These are phyloP conservation scores for Boletales sp. DNA, from an alignment of 768 basidiomycete genomes.

Conservation along the genomic window DNA sequence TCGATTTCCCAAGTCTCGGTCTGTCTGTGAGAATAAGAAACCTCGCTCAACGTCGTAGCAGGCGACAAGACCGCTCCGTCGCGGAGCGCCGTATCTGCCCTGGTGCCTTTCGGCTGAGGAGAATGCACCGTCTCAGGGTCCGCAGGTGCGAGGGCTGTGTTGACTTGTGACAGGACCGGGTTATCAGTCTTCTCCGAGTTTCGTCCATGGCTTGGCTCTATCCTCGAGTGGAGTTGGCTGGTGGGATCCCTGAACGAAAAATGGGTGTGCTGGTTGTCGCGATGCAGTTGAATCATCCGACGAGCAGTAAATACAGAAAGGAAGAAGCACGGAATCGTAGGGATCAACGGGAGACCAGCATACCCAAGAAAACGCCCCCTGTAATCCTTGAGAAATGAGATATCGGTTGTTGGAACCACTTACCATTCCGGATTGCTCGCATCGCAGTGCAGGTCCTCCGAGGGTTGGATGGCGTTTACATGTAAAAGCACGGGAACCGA, in stretches of 20 bases:
- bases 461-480: conserved; percentile 42
- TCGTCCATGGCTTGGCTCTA: background rate
- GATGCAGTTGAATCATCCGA: conserved; percentile 19
- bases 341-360: conserved; percentile 51
- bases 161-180: conserved; percentile 16
- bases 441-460: conserved; percentile 58
- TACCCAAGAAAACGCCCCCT: conserved; percentile 68
- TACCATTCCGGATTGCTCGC: conserved; percentile 57
- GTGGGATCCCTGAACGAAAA: background rate
- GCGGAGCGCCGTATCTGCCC: background rate
- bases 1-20: conserved; percentile 6
- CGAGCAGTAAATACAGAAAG: conserved; percentile 34
- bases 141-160: conserved; percentile 14
- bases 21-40: background rate
- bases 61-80: background rate
- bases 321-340: conserved; percentile 50
- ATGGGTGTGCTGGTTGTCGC: conserved; percentile 12
- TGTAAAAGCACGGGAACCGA: conserved; percentile 43
- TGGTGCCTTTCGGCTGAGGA: background rate
- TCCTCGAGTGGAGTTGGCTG: background rate
- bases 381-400: conserved; percentile 1
- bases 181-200: conserved; percentile 11
- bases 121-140: background rate
- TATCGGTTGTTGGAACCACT: conserved; percentile 11
- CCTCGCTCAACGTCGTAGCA: background rate